These are phyloP conservation scores for Aquilaria agallochum DNA, from an alignment of 441 rosid genomes.

Conservation along the genomic window DNA sequence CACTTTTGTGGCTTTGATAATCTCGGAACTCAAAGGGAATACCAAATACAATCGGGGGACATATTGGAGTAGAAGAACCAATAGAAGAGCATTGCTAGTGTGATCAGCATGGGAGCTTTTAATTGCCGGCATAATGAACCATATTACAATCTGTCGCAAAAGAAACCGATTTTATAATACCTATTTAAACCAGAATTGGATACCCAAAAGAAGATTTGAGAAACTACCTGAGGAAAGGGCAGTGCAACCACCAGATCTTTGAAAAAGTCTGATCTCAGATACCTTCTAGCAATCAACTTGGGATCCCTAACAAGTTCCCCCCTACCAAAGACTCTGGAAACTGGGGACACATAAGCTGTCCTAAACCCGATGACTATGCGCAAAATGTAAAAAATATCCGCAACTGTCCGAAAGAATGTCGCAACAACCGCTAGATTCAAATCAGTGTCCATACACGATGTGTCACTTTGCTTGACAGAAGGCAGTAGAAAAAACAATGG, in stretches of 20 bases:
- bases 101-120: slow-evolving; percentile 66
- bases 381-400: slow-evolving; percentile 63
- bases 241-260: slow-evolving; percentile 73
- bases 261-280: slow-evolving; percentile 68
- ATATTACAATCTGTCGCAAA: slow-evolving; percentile 68
- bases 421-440: slow-evolving; percentile 63
- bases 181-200: not conserved
- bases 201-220: not conserved
- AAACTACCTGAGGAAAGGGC: slow-evolving; percentile 88
- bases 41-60: slow-evolving; percentile 74
- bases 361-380: slow-evolving; percentile 63
- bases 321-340: slow-evolving; percentile 79
- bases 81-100: slow-evolving; percentile 70
- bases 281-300: slow-evolving; percentile 53
- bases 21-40: slow-evolving; percentile 74
- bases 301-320: slow-evolving; percentile 92
- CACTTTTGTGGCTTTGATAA: slow-evolving; percentile 75
- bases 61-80: slow-evolving; percentile 84
- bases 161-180: not conserved
- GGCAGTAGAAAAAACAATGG: slow-evolving; percentile 84
- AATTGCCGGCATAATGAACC: slow-evolving; percentile 71
- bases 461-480: slow-evolving; percentile 33
- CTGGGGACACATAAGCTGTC: slow-evolving; percentile 78
- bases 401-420: slow-evolving; percentile 66
- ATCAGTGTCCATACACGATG: slow-evolving; percentile 59